A percentile compares a stretch with the other conserved stretches of the same genome.
Conservation (phyloP, 495 filamentous ascomycete species). For the Podospora appendiculata region DNA sequence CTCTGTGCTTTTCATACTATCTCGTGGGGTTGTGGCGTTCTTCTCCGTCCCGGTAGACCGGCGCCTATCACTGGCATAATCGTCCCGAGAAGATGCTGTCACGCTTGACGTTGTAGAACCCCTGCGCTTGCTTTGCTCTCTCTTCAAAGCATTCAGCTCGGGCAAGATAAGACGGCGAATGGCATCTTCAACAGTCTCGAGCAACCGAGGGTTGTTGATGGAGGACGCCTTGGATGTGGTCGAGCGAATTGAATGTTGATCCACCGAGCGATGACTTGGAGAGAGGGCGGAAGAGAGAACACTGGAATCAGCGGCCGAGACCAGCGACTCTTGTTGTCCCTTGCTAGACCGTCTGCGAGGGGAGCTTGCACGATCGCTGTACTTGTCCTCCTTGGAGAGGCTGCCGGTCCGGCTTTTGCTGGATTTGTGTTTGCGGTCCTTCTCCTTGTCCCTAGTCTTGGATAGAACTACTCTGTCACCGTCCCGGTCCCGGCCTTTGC, state of each 20-base stretch:
- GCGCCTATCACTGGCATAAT: conserved; percentile 39
- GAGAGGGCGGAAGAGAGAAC: conserved; percentile 66
- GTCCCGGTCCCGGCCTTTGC: conserved; percentile 31
- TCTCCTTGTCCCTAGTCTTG: conserved; percentile 25
- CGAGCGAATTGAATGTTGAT: conserved; percentile 69
- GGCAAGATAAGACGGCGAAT: conserved; percentile 88
- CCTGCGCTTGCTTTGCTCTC: conserved; percentile 66
- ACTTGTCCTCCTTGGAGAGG: conserved; percentile 50
- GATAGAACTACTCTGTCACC: conserved; percentile 17
- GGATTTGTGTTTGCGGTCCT: conserved; percentile 45
- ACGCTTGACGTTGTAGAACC: conserved; percentile 55
- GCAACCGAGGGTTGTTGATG: conserved; percentile 90
- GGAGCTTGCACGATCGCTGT: conserved; percentile 43
- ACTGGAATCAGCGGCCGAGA: conserved; percentile 64
- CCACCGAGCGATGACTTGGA: conserved; percentile 59
- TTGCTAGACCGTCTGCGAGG: conserved; percentile 55
- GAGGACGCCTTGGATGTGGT: conserved; percentile 70
- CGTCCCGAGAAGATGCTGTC: conserved; percentile 52
- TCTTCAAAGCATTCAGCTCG: conserved; percentile 83
- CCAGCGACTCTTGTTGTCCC: conserved; percentile 51
- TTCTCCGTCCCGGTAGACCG: conserved; percentile 25
- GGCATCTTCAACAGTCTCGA: conserved; percentile 93
- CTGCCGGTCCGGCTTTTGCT: conserved; percentile 53
- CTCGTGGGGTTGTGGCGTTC: conserved; percentile 22
- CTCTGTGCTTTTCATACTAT: conserved; percentile 30